A percentile compares a stretch with the other conserved stretches of the same genome.
Evolutionary conservation across 176 grass and related monocot genomes (phyloP).

Genomic region (Alloteropsis semialata): DNA sequence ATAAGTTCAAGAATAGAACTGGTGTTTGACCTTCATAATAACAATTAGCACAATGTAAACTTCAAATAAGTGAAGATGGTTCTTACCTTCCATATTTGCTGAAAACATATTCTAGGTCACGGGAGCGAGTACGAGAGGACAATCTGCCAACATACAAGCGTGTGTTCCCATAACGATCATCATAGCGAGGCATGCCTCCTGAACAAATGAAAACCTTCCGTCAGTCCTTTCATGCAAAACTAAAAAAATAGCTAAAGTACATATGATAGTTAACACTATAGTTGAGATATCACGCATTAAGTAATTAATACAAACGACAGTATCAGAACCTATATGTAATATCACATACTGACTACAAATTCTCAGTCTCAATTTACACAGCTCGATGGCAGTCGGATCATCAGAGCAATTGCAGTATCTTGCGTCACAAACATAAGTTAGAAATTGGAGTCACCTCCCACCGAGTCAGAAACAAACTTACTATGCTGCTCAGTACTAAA

Average conservation of each 20-base stretch:
- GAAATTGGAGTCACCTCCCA: not conserved
- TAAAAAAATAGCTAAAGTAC: no score
- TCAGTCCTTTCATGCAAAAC: not conserved
- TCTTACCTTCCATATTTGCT: constrained; percentile 92
- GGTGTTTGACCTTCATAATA: not conserved
- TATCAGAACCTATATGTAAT: not conserved
- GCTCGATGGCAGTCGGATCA: not conserved
- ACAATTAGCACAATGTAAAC: not conserved
- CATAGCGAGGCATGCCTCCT: constrained; percentile 94
- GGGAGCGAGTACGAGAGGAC: constrained; percentile 70
- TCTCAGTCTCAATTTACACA: not conserved
- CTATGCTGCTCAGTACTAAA: no score
- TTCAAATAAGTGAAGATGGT: not conserved
- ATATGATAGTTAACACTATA: not conserved
- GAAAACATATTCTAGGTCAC: constrained; percentile 89
- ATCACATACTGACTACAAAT: not conserved
- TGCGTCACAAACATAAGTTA: not conserved
- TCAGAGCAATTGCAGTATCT: not conserved
- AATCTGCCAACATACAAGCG: constrained; percentile 89
- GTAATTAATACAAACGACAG: not conserved
- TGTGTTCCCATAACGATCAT: constrained; percentile 66
- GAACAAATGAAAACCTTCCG: constrained; percentile 11
- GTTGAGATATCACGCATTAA: not conserved
- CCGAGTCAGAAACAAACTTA: not conserved
- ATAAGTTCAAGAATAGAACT: not conserved